These are phyloP conservation scores for Arabidopsis hybrid DNA, from an alignment of 441 rosid genomes.

Conservation along the genomic window DNA sequence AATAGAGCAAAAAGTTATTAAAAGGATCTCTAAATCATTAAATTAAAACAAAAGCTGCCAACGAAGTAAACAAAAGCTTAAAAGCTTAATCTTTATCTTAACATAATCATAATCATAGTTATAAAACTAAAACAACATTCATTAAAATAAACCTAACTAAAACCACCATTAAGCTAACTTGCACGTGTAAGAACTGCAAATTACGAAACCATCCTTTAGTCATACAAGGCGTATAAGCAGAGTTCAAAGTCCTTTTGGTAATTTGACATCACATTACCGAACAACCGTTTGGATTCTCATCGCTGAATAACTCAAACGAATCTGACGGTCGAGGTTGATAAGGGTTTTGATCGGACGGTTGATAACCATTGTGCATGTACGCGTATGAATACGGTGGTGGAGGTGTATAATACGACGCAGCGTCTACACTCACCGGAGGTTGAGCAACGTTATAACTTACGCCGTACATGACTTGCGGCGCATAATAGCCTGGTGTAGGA, in stretches of 20 bases:
- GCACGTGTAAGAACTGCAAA: constrained; percentile 21
- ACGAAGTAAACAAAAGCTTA: constrained; percentile 4
- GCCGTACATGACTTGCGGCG: constrained; percentile 55
- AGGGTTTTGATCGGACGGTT: constrained; percentile 41
- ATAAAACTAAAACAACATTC: background rate
- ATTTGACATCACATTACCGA: constrained; percentile 58
- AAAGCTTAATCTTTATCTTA: constrained; percentile 16
- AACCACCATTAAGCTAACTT: constrained; percentile 11
- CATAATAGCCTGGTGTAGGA: constrained; percentile 43
- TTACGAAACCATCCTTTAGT: constrained; percentile 13
- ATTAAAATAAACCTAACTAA: constrained; percentile 11
- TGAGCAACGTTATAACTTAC: constrained; percentile 54
- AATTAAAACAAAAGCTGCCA: constrained; percentile 27
- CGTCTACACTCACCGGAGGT: constrained; percentile 41
- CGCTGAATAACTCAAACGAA: constrained; percentile 86
- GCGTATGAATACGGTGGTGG: constrained; percentile 53
- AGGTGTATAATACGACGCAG: constrained; percentile 53
- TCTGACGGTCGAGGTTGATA: constrained; percentile 52
- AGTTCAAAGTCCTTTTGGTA: constrained; percentile 25
- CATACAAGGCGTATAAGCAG: constrained; percentile 31
- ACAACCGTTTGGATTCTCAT: constrained; percentile 92
- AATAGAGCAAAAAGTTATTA: background rate
- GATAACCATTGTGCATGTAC: constrained; percentile 51
- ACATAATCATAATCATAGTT: constrained; percentile 33
- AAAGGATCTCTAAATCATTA: constrained; percentile 21